A percentile compares a stretch with the other conserved stretches of the same genome.
These are phyloP conservation scores for Fusarium veterinarium DNA, from an alignment of 2,329 filamentous ascomycete species.

Conservation along the genomic window DNA sequence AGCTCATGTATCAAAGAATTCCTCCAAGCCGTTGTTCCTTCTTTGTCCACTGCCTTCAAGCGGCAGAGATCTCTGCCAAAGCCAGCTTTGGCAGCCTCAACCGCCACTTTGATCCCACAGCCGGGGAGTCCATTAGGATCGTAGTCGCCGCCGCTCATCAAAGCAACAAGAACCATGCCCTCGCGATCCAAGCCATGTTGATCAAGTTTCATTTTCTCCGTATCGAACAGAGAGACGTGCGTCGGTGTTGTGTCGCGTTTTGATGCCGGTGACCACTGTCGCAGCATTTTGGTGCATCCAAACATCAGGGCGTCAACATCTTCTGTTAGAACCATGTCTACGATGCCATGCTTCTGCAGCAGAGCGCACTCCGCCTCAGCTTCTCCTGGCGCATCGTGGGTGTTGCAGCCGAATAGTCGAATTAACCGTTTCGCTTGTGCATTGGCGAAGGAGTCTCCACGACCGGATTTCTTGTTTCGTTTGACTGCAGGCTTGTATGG, in stretches of 20 bases:
- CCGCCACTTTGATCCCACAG: constrained; percentile 88
- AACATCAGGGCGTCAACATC: constrained; percentile 99
- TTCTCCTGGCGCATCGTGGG: constrained; percentile 90
- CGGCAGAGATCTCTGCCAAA: constrained; percentile 82
- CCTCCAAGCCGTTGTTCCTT: constrained; percentile 76
- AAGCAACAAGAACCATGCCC: constrained; percentile 91
- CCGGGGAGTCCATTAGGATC: constrained; percentile 87
- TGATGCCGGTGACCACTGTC: constrained; percentile 84
- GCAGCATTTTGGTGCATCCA: constrained; percentile 81
- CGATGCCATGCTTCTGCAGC: constrained; percentile 82
- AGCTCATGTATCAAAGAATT: constrained; percentile 79
- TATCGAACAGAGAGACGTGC: constrained; percentile 86
- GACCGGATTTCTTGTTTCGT: constrained; percentile 79
- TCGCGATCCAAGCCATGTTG: constrained; percentile 77
- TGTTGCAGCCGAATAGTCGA: constrained; percentile 83
- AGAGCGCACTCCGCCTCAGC: constrained; percentile 96
- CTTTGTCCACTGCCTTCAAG: constrained; percentile 68
- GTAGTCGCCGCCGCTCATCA: constrained; percentile 97
- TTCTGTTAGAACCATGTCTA: constrained; percentile 94
- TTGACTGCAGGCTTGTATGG: constrained; percentile 88
- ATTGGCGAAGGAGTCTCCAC: constrained; percentile 74
- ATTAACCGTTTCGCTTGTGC: constrained; percentile 86
- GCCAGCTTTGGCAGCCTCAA: constrained; percentile 88
- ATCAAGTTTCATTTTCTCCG: constrained; percentile 61
- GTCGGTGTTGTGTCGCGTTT: constrained; percentile 77